These are phyloP conservation scores for Plectosphaerella cucumerina DNA, from an alignment of 2,329 filamentous ascomycete genomes.

Conservation along the genomic window DNA sequence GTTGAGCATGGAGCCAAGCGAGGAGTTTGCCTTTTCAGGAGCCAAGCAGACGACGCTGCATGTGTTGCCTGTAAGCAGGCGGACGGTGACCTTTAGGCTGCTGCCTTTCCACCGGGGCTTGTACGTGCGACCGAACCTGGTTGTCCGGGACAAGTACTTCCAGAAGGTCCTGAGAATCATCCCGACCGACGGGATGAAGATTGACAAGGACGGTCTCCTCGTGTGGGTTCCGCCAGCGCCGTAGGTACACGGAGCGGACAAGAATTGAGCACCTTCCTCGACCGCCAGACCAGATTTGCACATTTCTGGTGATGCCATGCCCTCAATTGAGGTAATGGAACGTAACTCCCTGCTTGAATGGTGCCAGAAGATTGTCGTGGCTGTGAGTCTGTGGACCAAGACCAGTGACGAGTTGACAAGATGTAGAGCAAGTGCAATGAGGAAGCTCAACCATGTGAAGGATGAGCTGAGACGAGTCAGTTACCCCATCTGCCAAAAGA, in stretches of 20 bases:
- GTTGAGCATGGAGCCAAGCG: slow-evolving; percentile 84
- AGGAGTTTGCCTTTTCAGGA: slow-evolving; percentile 90
- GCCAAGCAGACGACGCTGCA: slow-evolving; percentile 77
- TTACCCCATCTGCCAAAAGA: neutral
- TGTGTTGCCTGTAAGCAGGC: slow-evolving; percentile 75
- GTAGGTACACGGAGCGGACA: slow-evolving; percentile 21
- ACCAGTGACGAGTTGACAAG: too few relatives aligned
- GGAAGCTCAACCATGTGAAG: too few relatives aligned
- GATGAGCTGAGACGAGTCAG: slow-evolving; percentile 5
- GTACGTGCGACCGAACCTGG: slow-evolving; percentile 69
- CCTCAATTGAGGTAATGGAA: too few relatives aligned
- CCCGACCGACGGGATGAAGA: slow-evolving; percentile 68
- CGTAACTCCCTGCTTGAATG: too few relatives aligned
- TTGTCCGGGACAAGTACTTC: slow-evolving; percentile 86
- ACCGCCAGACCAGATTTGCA: too few relatives aligned
- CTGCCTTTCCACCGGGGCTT: slow-evolving; percentile 60
- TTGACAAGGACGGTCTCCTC: slow-evolving; percentile 59
- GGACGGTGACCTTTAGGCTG: slow-evolving; percentile 69
- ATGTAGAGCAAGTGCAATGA: too few relatives aligned
- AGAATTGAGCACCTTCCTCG: too few relatives aligned
- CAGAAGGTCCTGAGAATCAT: slow-evolving; percentile 83
- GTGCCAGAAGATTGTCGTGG: too few relatives aligned
- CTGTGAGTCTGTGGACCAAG: too few relatives aligned
- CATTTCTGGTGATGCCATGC: too few relatives aligned
- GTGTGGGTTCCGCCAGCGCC: slow-evolving; percentile 54